phyloP scores from a whole-genome alignment of 495 filamentous ascomycete genomes.

The Articulospora tetracladia region DNA sequence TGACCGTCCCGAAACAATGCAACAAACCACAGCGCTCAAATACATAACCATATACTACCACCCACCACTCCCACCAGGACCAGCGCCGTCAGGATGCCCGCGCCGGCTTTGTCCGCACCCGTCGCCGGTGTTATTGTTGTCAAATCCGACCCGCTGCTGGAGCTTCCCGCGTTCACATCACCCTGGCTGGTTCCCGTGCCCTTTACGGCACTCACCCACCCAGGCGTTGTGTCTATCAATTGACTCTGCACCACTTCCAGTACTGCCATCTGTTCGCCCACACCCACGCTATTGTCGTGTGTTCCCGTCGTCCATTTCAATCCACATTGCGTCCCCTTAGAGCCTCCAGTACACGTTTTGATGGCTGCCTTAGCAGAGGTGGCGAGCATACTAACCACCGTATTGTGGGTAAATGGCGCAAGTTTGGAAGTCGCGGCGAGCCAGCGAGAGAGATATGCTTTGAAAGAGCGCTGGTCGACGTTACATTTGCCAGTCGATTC shows the following conservation, averaged over 20 bases:
- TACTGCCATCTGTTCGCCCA: conserved; percentile 68
- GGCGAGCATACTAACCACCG: conserved; percentile 57
- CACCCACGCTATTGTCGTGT: conserved; percentile 56
- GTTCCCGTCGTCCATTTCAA: conserved; percentile 64
- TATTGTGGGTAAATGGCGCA: conserved; percentile 59
- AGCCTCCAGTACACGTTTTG: conserved; percentile 61
- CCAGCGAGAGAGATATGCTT: conserved; percentile 86
- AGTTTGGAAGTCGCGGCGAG: conserved; percentile 64
- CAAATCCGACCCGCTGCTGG: conserved; percentile 8
- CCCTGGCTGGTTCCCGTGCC: conserved; percentile 72
- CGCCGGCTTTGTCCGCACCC: conserved; percentile 54
- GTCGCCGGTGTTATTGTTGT: conserved; percentile 31
- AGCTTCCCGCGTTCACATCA: conserved; percentile 60
- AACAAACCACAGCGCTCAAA: background rate
- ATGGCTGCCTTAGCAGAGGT: conserved; percentile 65
- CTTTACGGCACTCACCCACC: conserved; percentile 18
- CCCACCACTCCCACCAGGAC: conserved; percentile 33
- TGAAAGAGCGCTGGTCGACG: conserved; percentile 79
- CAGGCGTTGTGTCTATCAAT: conserved; percentile 34
- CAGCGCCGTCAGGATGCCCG: conserved; percentile 54
- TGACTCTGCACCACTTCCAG: conserved; percentile 63
- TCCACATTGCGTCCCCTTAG: conserved; percentile 59
- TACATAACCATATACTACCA: conserved; percentile 1
- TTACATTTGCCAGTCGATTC: conserved; percentile 61
- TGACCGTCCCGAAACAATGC: background rate